Evolutionary conservation across 371 early-diverging fungal genomes (phyloP), one percentile per base, ranked within the genome.

Genomic region (Phascolomyces articulosus): DNA sequence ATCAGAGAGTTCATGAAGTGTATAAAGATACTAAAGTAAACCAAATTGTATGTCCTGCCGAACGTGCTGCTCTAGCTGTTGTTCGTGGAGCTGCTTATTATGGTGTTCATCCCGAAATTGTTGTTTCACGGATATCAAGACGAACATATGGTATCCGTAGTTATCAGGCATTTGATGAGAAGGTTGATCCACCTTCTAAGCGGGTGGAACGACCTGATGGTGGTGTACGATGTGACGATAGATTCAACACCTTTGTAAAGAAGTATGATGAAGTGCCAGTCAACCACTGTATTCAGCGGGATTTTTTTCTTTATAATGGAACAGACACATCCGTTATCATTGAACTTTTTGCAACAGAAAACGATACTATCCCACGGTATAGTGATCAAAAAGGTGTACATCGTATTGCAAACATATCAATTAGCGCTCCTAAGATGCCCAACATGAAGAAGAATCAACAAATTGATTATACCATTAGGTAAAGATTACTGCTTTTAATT

Each of bases 111-210:
- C 87, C 87, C 27, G 69, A 77, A 7, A 69, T 77, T 1, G 76
- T 85, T 21, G 78, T 74, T 4, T 73, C 87, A 7, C 81, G 87
- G n/a, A 77, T n/a, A n/a, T n/a, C n/a, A n/a, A n/a, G n/a, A n/a
- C n/a, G n/a, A n/a, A n/a, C n/a, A n/a, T n/a, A n/a, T 86, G 87
- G 85, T n/a, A 86, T 86, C 63, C 82, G 84, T 58, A 83, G 84
- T 6, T 85, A 84, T 1, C 72, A 82, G 48, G 85, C 87, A 7
- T 86, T 83, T 63, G 85, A 85, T 34, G 60, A 67, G n/a, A 6
- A 13, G 13, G 44, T 40, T 4, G 82, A 79, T 48, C 79, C 79
- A 2, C 48, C 65, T 4, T 40, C 62, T 2, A 69, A 78, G 13
- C 73, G 76, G 4, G 68, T 77, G 0, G 60, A 73, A 1, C 69